Base-by-base conservation (phyloP, 1,139 yeast species). In the Nakaseomyces kungkrabaensis region DNA sequence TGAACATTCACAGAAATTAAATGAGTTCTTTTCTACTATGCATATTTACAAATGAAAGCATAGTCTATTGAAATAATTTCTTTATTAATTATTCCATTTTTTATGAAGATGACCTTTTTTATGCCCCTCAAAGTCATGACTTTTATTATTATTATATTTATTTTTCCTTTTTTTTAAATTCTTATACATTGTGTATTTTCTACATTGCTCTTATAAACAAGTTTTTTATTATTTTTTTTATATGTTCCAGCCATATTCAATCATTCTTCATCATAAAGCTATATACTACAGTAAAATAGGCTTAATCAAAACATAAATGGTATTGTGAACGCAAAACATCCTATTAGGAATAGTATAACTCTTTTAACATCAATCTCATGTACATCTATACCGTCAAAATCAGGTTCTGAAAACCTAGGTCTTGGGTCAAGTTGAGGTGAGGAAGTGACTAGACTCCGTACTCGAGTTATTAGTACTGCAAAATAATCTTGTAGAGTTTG, bases 381-480 rank as follows among this genome's bases (percentile, higher is more conserved):
- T 22, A 38, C 42, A 31, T 46, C 43, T 17, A 46, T 38, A 10
- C 43, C 44, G 31, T 46, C 48, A 38, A 46, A 46, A 24, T 46
- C 48, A 13, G 43, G 36, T 24, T 46, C 48, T 11, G 48, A 46
- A 31, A 46, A 46, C 24, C 37, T 46, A 7, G 48, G 43, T 25
- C 31, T n/a, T 22, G 43, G 25, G n/a, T 22, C 32, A 9, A 22
- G 17, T 13, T 32, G 25, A 8, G 44, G 37, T 25, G 38, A 10
- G 37, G 42, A 11, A 3, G 31, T 3, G 13, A 4, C 40, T 1
- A 38, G 31, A 37, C 29, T 13, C 10, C 33, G 34, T 22, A 36
- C n/a, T 22, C 36, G 4, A 4, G 7, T 4, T 25, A 25, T 24
- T 25, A 25, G 5, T 9, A 13, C 1, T 24, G 42, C 25, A 29